Percentiles rank a stretch among this genome's conserved stretches.
Evolutionary conservation across 129 eudicot species (phyloP).

Genomic region (Lonicera japonica): DNA sequence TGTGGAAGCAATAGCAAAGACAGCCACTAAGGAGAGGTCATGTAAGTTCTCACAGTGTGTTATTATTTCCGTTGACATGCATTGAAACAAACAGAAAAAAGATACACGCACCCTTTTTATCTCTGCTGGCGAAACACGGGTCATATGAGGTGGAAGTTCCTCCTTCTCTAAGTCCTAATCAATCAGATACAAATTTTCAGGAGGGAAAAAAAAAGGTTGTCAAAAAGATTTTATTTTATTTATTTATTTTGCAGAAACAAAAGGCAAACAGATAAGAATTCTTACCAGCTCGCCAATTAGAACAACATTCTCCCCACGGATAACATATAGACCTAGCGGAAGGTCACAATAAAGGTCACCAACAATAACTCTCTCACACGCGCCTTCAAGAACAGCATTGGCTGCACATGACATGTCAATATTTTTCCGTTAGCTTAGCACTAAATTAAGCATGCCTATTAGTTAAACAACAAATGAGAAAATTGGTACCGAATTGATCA

Average conservation of each 20-base stretch:
- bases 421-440: constrained; percentile 14
- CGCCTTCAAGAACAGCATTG: constrained; percentile 96
- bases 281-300: constrained; percentile 94
- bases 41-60: too few relatives aligned
- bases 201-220: neutral
- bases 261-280: neutral
- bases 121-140: constrained; percentile 65
- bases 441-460: neutral
- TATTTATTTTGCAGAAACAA: constrained; percentile 1
- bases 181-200: constrained; percentile 3
- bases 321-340: constrained; percentile 85
- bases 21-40: too few relatives aligned
- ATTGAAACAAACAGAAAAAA: too few relatives aligned
- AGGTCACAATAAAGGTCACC: constrained; percentile 96
- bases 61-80: too few relatives aligned
- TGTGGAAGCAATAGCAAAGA: too few relatives aligned
- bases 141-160: constrained; percentile 94
- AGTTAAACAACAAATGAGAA: constrained; percentile 8
- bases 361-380: constrained; percentile 90
- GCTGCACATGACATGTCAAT: constrained; percentile 39
- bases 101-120: constrained; percentile 59
- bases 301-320: constrained; percentile 98
- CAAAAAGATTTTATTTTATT: constrained; percentile 1
- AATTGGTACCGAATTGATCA: constrained; percentile 84
- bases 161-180: constrained; percentile 75